Evolutionary conservation across 108 stramenopile species (phyloP).

Genomic region (Schizochytrium sp.): DNA sequence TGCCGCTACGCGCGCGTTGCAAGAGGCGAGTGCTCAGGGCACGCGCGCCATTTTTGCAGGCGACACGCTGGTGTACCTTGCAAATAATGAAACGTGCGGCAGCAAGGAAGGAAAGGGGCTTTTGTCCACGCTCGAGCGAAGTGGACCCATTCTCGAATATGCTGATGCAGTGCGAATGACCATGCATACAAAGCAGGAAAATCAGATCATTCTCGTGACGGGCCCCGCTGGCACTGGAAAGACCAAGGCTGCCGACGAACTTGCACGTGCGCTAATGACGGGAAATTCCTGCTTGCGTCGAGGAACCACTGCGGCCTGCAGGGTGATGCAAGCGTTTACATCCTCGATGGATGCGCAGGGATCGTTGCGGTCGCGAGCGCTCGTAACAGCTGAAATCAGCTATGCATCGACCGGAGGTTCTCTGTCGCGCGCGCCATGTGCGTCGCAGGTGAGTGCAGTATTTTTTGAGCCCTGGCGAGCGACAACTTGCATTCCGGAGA

Average conservation of each 20-base stretch:
- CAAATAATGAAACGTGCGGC: too few species aligned
- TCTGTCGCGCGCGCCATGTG: background rate
- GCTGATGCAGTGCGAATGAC: background rate
- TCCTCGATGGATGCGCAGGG: background rate
- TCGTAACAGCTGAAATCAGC: background rate
- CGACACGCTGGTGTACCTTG: background rate
- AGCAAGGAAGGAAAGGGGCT: too few species aligned
- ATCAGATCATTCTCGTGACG: background rate
- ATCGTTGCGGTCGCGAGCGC: background rate
- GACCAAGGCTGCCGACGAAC: background rate
- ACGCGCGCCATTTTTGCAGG: background rate
- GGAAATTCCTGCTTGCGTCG: background rate
- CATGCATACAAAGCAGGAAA: background rate
- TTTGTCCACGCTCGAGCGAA: background rate
- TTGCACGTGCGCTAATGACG: background rate
- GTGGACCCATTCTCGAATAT: background rate
- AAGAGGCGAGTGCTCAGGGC: background rate
- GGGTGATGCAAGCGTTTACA: background rate
- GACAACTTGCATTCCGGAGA: background rate
- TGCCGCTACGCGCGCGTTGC: background rate
- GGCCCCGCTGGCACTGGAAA: background rate
- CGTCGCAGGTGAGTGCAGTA: background rate
- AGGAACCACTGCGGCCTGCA: background rate
- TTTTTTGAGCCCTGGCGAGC: background rate
- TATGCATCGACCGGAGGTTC: background rate